Percentiles rank a stretch among this genome's conserved stretches.
Evolutionary conservation across 331 rosid species (phyloP).

Genomic region (Phaseolus coccineus): DNA sequence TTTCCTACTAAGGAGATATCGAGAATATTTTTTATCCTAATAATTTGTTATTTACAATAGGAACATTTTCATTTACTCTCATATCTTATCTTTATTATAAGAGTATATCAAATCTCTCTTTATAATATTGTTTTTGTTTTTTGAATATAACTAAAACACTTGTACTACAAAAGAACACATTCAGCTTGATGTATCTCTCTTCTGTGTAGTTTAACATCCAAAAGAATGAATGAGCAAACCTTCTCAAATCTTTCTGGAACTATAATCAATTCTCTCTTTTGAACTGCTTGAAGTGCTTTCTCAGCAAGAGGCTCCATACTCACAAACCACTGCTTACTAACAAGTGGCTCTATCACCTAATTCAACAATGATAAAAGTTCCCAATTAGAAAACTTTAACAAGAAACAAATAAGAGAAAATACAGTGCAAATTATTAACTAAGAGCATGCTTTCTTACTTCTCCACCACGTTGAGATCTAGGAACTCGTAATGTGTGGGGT

Average conservation of each 20-base stretch:
- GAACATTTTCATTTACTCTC: too few species aligned
- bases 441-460: slow-evolving; percentile 68
- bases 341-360: slow-evolving; percentile 95
- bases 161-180: too few species aligned
- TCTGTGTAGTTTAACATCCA: too few species aligned
- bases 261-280: slow-evolving; percentile 81
- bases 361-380: slow-evolving; percentile 42
- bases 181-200: too few species aligned
- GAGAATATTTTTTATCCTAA: too few species aligned
- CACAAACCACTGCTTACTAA: slow-evolving; percentile 98
- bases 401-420: slow-evolving; percentile 17
- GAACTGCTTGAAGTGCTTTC: slow-evolving; percentile 89
- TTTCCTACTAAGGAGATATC: too few species aligned
- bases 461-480: slow-evolving; percentile 99
- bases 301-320: slow-evolving; percentile 95
- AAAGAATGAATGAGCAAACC: slow-evolving; percentile 51
- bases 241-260: slow-evolving; percentile 95
- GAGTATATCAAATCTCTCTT: too few species aligned
- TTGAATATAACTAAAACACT: too few species aligned
- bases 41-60: too few species aligned
- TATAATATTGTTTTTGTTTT: too few species aligned
- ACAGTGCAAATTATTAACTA: slow-evolving; percentile 7
- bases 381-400: neutral
- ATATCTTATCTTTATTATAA: too few species aligned
- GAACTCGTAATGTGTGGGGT: slow-evolving; percentile 86